phyloP scores from a whole-genome alignment of 225 moss, liverwort and hornwort genomes.

The Bryoerythrophyllum caledonicum region DNA sequence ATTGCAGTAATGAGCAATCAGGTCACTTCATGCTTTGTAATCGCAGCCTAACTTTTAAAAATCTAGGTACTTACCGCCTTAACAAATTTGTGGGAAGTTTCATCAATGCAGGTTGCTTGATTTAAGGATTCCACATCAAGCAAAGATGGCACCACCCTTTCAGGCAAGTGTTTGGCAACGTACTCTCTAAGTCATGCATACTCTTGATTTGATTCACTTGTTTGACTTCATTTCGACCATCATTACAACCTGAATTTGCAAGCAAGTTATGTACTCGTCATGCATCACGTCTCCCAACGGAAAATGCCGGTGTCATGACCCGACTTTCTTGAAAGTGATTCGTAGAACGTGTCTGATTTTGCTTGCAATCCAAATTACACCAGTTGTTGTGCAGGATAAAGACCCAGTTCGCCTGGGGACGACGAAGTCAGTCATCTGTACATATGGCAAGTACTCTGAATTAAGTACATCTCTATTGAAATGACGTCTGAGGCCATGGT shows the following conservation, averaged over 20 bases:
- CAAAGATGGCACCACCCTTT: not conserved
- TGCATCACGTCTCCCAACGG: not conserved
- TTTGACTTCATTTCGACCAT: slow-evolving; percentile 8
- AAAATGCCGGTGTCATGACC: slow-evolving; percentile 18
- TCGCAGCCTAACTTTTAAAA: not conserved
- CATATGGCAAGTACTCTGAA: not conserved
- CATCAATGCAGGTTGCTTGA: slow-evolving; percentile 15
- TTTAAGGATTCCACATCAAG: slow-evolving; percentile 10
- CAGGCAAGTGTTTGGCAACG: not conserved
- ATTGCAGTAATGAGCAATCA: slow-evolving; percentile 1
- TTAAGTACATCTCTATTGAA: not conserved
- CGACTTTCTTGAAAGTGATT: not conserved
- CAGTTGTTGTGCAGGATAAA: not conserved
- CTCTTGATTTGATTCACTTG: not conserved
- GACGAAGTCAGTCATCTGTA: not conserved
- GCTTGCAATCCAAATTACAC: slow-evolving; percentile 14
- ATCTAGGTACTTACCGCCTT: not conserved
- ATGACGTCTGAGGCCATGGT: not conserved
- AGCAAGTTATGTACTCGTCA: not conserved
- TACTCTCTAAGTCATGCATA: not conserved
- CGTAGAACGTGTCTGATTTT: not conserved
- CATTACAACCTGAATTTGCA: not conserved
- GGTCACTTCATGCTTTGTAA: slow-evolving; percentile 15
- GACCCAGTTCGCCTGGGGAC: not conserved
- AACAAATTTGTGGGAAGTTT: not conserved